These are phyloP conservation scores for Erucastrum elatum DNA, from an alignment of 345 rosid species.

Conservation along the genomic window DNA sequence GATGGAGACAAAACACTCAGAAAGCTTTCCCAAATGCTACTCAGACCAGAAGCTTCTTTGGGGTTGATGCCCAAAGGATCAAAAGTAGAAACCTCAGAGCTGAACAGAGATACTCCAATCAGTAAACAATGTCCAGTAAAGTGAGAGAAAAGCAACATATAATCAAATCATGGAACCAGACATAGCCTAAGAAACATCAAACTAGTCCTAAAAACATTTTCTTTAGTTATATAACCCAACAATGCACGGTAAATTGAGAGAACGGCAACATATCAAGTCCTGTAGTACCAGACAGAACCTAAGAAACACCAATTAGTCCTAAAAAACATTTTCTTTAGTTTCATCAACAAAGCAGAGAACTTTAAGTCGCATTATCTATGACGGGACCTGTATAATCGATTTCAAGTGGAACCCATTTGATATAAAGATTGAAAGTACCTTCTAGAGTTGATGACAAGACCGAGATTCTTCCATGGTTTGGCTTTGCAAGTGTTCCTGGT, in stretches of 20 bases:
- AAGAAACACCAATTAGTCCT: background rate
- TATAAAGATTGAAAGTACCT: constrained; percentile 13
- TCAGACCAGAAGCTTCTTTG: constrained; percentile 48
- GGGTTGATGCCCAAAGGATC: constrained; percentile 82
- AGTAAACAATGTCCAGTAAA: constrained; percentile 32
- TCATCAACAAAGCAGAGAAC: constrained; percentile 7
- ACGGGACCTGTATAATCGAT: background rate
- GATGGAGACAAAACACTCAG: constrained; percentile 54
- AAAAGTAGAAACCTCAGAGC: constrained; percentile 58
- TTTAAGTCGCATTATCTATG: background rate
- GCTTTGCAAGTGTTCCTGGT: constrained; percentile 42
- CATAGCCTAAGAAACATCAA: background rate
- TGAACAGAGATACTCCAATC: constrained; percentile 47
- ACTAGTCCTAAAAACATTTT: background rate
- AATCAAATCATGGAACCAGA: background rate
- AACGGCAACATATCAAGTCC: constrained; percentile 11
- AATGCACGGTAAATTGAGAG: constrained; percentile 21
- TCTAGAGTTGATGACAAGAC: constrained; percentile 47
- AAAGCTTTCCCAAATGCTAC: constrained; percentile 59
- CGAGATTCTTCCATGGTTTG: constrained; percentile 48
- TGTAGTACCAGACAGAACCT: background rate
- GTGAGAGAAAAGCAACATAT: constrained; percentile 18
- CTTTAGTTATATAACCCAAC: constrained; percentile 18
- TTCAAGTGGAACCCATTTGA: background rate
- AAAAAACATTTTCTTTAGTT: background rate